phyloP scores from a whole-genome alignment of 2,329 filamentous ascomycete species.

The Ceratocystis variospora region DNA sequence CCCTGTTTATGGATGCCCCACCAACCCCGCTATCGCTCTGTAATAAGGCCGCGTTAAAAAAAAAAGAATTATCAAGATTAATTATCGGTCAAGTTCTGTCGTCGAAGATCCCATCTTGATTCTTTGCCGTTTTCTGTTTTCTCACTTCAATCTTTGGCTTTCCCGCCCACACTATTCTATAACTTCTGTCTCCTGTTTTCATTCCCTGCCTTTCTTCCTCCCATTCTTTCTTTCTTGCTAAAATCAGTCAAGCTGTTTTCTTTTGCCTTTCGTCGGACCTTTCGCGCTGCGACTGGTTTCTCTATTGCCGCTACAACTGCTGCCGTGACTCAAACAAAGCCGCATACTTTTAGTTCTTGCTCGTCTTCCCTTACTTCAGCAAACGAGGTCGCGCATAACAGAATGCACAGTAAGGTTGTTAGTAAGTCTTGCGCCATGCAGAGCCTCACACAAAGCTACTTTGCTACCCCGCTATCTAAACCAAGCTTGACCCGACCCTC shows the following conservation, averaged over 20 bases:
- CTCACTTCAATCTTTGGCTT: neutral
- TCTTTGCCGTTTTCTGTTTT: conserved; percentile 4
- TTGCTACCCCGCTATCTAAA: no score
- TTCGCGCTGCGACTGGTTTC: conserved; percentile 61
- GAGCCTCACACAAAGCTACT: neutral
- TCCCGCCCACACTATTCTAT: no score
- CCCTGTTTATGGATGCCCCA: neutral
- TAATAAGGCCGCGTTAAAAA: neutral
- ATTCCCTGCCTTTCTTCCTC: neutral
- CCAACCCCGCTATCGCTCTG: conserved; percentile 3
- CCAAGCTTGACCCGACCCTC: neutral
- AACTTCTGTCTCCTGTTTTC: neutral
- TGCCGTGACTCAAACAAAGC: conserved; percentile 23
- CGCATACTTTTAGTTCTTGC: conserved; percentile 1
- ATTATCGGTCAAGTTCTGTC: neutral
- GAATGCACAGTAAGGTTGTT: conserved; percentile 87
- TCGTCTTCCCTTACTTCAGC: conserved; percentile 1
- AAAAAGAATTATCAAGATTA: neutral
- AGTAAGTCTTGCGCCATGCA: conserved; percentile 42
- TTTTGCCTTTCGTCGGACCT: conserved; percentile 60
- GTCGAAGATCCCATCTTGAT: neutral
- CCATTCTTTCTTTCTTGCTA: neutral
- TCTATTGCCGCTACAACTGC: conserved; percentile 58
- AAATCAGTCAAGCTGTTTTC: conserved; percentile 69
- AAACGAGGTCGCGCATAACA: conserved; percentile 4